phyloP scores from a whole-genome alignment of 495 filamentous ascomycete species.

The Cercophora sp. region DNA sequence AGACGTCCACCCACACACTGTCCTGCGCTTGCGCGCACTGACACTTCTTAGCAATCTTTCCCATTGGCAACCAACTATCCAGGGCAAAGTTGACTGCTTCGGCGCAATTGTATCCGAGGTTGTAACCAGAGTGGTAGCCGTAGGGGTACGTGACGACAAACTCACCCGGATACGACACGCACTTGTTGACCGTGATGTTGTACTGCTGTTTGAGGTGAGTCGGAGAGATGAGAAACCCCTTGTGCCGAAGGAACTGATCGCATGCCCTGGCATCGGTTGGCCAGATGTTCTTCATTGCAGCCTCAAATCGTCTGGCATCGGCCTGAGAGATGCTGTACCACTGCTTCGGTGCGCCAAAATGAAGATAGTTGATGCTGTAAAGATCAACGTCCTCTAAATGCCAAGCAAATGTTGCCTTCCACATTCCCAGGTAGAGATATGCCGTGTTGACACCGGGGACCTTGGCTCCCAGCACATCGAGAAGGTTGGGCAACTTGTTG shows the following conservation, averaged over 20 bases:
- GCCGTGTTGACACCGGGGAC: slow-evolving; percentile 97
- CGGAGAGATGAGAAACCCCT: slow-evolving; percentile 96
- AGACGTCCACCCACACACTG: slow-evolving; percentile 96
- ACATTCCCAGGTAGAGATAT: slow-evolving; percentile 98
- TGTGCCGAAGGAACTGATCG: slow-evolving; percentile 94
- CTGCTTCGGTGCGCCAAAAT: slow-evolving; percentile 97
- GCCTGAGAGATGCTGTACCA: slow-evolving; percentile 99
- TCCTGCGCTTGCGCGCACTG: slow-evolving; percentile 81
- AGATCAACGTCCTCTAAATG: slow-evolving; percentile 98
- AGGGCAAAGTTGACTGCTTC: slow-evolving; percentile 98
- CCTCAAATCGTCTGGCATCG: slow-evolving; percentile 90
- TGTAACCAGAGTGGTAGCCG: slow-evolving; percentile 97
- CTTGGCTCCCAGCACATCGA: slow-evolving; percentile 91
- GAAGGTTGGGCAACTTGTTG: slow-evolving; percentile 84
- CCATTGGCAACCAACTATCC: slow-evolving; percentile 89
- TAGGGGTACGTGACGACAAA: slow-evolving; percentile 99
- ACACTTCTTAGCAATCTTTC: slow-evolving; percentile 95
- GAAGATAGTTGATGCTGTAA: slow-evolving; percentile 99
- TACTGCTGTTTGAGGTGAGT: slow-evolving; percentile 77
- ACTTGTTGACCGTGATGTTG: slow-evolving; percentile 90
- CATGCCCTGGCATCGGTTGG: slow-evolving; percentile 95
- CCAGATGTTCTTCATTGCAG: slow-evolving; percentile 94
- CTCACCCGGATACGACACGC: slow-evolving; percentile 95
- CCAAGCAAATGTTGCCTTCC: slow-evolving; percentile 99
- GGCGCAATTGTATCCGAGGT: slow-evolving; percentile 97